A percentile compares a stretch with the other conserved stretches of the same genome.
phyloP scores from a whole-genome alignment of 2,329 filamentous ascomycete genomes.

The Scedosporium boydii region DNA sequence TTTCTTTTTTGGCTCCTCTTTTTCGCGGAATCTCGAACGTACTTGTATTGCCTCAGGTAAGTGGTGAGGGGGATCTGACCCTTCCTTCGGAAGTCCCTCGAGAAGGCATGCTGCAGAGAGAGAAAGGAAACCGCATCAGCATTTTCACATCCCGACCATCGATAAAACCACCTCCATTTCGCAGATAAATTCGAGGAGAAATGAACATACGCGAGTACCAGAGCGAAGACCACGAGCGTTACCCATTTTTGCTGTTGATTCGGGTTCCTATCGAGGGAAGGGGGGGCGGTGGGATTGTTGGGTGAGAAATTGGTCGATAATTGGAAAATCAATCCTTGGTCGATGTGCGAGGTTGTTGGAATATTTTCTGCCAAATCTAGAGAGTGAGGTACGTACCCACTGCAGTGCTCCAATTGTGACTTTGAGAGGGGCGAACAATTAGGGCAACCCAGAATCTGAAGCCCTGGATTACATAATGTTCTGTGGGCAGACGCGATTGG shows the following conservation, averaged over 20 bases:
- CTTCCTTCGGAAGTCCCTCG: conserved; percentile 87
- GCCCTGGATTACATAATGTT: conserved; percentile 2
- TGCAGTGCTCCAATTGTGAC: neutral
- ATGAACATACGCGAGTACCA: conserved; percentile 66
- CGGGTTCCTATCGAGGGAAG: neutral
- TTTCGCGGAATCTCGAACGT: conserved; percentile 14
- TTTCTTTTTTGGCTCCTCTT: conserved; percentile 5
- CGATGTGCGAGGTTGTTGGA: neutral
- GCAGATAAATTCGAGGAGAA: conserved; percentile 9
- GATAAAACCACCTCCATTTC: neutral
- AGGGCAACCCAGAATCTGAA: neutral
- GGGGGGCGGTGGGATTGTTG: conserved; percentile 2
- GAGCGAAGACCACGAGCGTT: conserved; percentile 79
- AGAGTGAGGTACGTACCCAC: conserved; percentile 1
- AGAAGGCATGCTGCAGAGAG: conserved; percentile 70
- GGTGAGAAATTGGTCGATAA: neutral
- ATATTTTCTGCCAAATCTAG: neutral
- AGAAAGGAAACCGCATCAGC: conserved; percentile 19
- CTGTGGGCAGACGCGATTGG: neutral
- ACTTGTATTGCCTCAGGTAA: conserved; percentile 92
- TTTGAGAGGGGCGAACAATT: neutral
- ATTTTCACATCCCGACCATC: conserved; percentile 1
- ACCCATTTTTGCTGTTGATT: conserved; percentile 56
- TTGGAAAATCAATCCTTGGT: neutral
- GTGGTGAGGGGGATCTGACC: conserved; percentile 89